Base-by-base conservation (phyloP, 2,329 filamentous ascomycete species). In the Aureobasidium musti region DNA sequence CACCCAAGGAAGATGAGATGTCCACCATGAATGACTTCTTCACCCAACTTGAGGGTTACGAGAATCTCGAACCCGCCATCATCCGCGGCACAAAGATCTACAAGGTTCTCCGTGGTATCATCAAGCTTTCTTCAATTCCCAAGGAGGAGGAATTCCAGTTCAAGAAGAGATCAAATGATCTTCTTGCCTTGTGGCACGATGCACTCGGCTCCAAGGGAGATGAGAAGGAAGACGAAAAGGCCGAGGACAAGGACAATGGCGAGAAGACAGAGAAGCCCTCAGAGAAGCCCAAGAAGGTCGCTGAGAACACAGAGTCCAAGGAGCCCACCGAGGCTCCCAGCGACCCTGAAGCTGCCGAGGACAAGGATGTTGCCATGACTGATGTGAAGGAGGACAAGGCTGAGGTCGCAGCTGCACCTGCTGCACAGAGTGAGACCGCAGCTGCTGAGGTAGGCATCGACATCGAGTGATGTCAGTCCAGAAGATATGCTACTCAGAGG, bases 31-130 rank as follows among this genome's bases (percentile, higher is more conserved):
- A 88, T 5, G 89, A 91, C 21, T 91, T 88, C 73, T 83, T 96
- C 67, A 85, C 83, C 35, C 91, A 96, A 77, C 86, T 99, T 6
- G 95, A 99, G 79, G 86, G 83, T 8, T 89, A 87, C 83, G 77
- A 86, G 1, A 91, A 96, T 70, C 86, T 98, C 5, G 94, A 98
- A 76, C 91, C 91, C 35, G 87, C 88, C 71, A 95, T 97, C 72
- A 97, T 98, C 73, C 88, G 91, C 70, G 83, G 82, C 17, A 99
- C 95, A 69, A 99, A 98, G 84, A 97, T 99, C 79, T 94, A 98
- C 86, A 99, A 99, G 82, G 94, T 99, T 13, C 84, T 99, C 67
- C 97, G 96, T 81, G 92, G 90, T 5, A 95, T 99, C 71, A 82
- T 97, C 73, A 97, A 97, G 82, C 83, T 99, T 10, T 85, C 89